Evolutionary conservation across 306 rosid genomes (phyloP).

Genomic region (Citrullus mucosospermus): DNA sequence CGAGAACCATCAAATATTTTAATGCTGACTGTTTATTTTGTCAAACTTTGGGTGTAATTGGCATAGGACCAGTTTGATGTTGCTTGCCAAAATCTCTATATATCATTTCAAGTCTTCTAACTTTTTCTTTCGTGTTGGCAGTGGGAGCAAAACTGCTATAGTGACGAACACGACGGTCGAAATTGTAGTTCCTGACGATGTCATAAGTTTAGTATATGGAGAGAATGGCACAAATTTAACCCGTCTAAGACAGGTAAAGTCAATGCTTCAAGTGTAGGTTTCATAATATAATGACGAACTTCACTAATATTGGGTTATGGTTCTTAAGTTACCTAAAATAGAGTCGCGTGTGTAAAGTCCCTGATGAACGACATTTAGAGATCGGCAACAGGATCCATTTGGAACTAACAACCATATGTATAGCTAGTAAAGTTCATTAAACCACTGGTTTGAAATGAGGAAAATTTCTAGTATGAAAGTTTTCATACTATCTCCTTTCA

Average conservation of each 20-base stretch:
- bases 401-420: not conserved
- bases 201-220: constrained; percentile 72
- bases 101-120: not conserved
- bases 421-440: not conserved
- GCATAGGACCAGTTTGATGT: not conserved
- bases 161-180: constrained; percentile 90
- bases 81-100: not conserved
- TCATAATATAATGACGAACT: not conserved
- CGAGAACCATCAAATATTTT: not conserved
- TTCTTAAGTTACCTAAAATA: not conserved
- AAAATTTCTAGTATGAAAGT: not conserved
- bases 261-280: not conserved
- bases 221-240: constrained; percentile 78
- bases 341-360: not conserved
- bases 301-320: not conserved
- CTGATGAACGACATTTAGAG: not conserved
- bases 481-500: too few species aligned
- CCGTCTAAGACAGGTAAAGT: constrained; percentile 76
- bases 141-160: constrained; percentile 80
- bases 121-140: constrained; percentile 21
- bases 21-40: not conserved
- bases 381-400: not conserved
- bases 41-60: not conserved
- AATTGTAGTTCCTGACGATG: constrained; percentile 81
- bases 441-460: not conserved